A percentile compares a stretch with the other conserved stretches of the same genome.
These are phyloP conservation scores for Diutina ranongensis DNA, from an alignment of 1,139 yeast species.

Conservation along the genomic window DNA sequence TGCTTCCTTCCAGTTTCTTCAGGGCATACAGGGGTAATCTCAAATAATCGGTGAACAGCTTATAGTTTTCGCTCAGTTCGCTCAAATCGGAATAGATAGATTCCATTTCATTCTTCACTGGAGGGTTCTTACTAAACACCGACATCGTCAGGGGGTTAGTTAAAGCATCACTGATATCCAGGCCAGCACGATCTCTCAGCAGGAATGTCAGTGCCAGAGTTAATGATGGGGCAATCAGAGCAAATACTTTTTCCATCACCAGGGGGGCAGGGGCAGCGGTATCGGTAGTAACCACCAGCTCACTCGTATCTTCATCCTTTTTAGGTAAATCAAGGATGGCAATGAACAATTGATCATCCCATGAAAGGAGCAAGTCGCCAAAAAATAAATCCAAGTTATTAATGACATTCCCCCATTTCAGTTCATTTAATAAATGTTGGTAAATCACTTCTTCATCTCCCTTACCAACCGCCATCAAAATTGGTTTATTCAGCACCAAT, in stretches of 20 bases:
- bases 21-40: conserved; percentile 13
- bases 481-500: conserved; percentile 37
- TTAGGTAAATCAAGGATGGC: background rate
- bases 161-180: conserved; percentile 7
- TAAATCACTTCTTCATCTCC: conserved; percentile 51
- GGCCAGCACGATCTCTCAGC: conserved; percentile 5
- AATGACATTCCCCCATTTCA: conserved; percentile 40
- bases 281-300: conserved; percentile 5
- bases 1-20: background rate
- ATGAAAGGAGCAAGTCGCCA: conserved; percentile 26
- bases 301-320: background rate
- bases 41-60: conserved; percentile 17
- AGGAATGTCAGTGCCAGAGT: conserved; percentile 4
- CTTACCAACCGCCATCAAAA: conserved; percentile 34
- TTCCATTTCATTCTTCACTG: conserved; percentile 15
- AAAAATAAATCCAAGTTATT: conserved; percentile 35
- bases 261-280: conserved; percentile 6
- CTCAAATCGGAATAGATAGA: conserved; percentile 22
- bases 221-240: conserved; percentile 7
- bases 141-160: conserved; percentile 16
- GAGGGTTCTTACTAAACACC: conserved; percentile 12
- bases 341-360: conserved; percentile 24
- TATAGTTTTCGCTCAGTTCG: conserved; percentile 13
- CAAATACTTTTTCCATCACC: conserved; percentile 9
- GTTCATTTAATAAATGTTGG: conserved; percentile 48